A percentile compares a stretch with the other conserved stretches of the same genome.
These are phyloP conservation scores for Tulasnella sp. DNA, from an alignment of 768 basidiomycete species.

Conservation along the genomic window DNA sequence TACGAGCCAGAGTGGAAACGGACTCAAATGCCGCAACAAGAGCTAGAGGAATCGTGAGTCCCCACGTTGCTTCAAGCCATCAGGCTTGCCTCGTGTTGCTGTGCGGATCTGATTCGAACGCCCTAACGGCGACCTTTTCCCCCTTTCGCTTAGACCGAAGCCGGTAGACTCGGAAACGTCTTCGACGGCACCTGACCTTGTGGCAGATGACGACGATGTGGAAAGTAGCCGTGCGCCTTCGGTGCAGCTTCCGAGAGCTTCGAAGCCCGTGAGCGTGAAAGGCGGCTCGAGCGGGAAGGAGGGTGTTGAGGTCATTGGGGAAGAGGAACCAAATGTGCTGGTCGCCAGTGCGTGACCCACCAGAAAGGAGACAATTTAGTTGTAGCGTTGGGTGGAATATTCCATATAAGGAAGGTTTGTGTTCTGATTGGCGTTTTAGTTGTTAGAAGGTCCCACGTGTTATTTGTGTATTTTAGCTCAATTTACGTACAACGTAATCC, in stretches of 20 bases:
- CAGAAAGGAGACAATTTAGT: background rate
- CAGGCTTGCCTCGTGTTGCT: background rate
- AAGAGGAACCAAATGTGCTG: background rate
- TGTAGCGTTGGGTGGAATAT: slow-evolving; percentile 2
- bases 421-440: background rate
- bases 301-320: slow-evolving; percentile 9
- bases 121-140: background rate
- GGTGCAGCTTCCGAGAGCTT: slow-evolving; percentile 14
- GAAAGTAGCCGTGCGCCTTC: slow-evolving; percentile 24
- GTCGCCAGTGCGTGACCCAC: background rate
- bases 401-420: background rate
- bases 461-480: slow-evolving; percentile 10
- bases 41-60: slow-evolving; percentile 14
- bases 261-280: slow-evolving; percentile 5
- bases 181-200: slow-evolving; percentile 16
- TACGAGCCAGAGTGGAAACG: slow-evolving; percentile 28
- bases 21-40: background rate
- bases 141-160: background rate
- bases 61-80: background rate
- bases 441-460: background rate
- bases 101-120: slow-evolving; percentile 1
- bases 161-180: background rate
- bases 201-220: slow-evolving; percentile 22
- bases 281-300: slow-evolving; percentile 10
- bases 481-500: background rate